Evolutionary conservation across 805 yeast genomes (phyloP), one percentile per base, ranked within the genome.

Genomic region (Tetrapisispora arboricola): DNA sequence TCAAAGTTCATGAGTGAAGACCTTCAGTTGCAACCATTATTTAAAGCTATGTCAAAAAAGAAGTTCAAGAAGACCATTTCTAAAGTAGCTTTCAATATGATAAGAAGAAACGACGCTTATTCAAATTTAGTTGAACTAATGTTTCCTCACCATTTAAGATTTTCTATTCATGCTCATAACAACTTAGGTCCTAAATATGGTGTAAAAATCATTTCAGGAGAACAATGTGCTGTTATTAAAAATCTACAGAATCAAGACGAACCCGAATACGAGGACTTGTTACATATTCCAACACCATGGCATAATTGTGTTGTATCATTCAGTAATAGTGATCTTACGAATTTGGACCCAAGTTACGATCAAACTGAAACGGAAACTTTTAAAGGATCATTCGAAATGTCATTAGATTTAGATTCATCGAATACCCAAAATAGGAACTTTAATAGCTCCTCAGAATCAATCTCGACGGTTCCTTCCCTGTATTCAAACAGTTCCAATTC

Each of bases 201-300:
- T 19, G 65, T 76, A 34, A 67, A 65, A 44, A 61, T 76, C 17
- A 68, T 76, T 48, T 63, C 67, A 8, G 51, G 55, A 6, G 61
- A 63, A 1, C 62, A 64, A 33, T 74, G 79, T 46, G 65, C 61
- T 37, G 71, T 71, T 13, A 68, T 75, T 15, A 66, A 60, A 38
- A 61, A 70, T n/a, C 55, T 75, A 26, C 60, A 58, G 21, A 58
- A 56, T 19, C 39, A 51, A 21, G 60, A 52, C 15, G 71, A 70
- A 38, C 79, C 75, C 2, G 51, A 51, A 21, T 68, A 61, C 50
- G 75, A 71, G 33, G 80, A 73, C 47, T 60, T 72, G 47, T 65
- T 76, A 43, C 82, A 76, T 54, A 75, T 76, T 43, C 81, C 82
- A 38, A 76, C 81, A 0, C 81, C 82, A 36, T 76, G 81, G 81